Percentiles rank a stretch among this genome's conserved stretches.
Evolutionary conservation across 129 eudicot species (phyloP).

Genomic region (Silybum marianum): DNA sequence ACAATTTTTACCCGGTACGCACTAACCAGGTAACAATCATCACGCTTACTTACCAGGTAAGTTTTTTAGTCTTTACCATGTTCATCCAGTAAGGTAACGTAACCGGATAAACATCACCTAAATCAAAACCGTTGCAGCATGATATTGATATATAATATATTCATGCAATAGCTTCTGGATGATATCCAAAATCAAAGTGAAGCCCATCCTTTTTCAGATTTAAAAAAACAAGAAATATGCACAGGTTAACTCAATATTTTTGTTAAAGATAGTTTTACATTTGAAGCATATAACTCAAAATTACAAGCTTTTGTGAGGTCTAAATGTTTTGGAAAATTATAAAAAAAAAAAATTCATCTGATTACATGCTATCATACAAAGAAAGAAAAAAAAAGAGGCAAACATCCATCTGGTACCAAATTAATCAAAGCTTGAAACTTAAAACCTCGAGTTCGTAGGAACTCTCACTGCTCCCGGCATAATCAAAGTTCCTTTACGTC

Average conservation of each 20-base stretch:
- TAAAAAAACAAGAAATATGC: neutral
- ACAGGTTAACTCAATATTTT: neutral
- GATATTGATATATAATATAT: too few relatives aligned
- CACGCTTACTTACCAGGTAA: too few relatives aligned
- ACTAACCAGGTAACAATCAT: too few relatives aligned
- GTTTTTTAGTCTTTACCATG: too few relatives aligned
- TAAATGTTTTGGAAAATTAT: neutral
- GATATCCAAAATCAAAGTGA: too few relatives aligned
- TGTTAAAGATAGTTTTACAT: neutral
- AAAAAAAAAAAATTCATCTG: neutral
- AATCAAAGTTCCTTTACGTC: slow-evolving; percentile 47
- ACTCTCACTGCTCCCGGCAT: slow-evolving; percentile 65
- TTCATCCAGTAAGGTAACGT: too few relatives aligned
- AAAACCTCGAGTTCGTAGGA: slow-evolving; percentile 71
- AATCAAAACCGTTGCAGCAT: too few relatives aligned
- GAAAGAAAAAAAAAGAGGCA: neutral
- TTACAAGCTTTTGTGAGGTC: slow-evolving; percentile 17
- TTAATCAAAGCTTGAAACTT: neutral
- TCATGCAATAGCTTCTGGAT: too few relatives aligned
- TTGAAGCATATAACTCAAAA: slow-evolving; percentile 4
- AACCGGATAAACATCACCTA: too few relatives aligned
- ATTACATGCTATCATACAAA: slow-evolving; percentile 22
- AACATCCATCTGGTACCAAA: slow-evolving; percentile 5
- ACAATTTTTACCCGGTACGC: too few relatives aligned
- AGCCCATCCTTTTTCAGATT: neutral